These are phyloP conservation scores for Smithsoniella earleae DNA, from an alignment of 163 green algal species.

Conservation along the genomic window DNA sequence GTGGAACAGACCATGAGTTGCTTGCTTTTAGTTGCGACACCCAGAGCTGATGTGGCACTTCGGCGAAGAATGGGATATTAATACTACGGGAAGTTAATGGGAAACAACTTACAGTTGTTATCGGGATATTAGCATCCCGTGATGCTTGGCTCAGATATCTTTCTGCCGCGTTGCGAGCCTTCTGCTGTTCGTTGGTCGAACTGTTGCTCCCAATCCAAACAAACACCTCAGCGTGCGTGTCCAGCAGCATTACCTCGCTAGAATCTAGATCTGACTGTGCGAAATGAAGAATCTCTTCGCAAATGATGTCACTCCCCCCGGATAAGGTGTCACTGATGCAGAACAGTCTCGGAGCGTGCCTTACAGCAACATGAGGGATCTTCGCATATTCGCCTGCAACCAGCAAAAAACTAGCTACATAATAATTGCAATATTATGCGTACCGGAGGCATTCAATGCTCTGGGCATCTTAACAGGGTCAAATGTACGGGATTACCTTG, in stretches of 20 bases:
- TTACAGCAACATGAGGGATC: not conserved
- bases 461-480: no score
- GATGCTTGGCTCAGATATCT: not conserved
- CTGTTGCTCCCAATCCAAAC: slow-evolving; percentile 11
- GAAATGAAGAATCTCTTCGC: slow-evolving; percentile 16
- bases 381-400: slow-evolving; percentile 24
- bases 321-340: slow-evolving; percentile 12
- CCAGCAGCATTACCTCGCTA: slow-evolving; percentile 23
- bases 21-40: no score
- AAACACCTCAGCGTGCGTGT: slow-evolving; percentile 25
- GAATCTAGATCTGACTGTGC: slow-evolving; percentile 3
- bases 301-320: not conserved
- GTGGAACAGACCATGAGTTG: no score
- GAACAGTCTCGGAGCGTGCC: slow-evolving; percentile 16
- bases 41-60: not conserved
- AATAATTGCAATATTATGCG: no score
- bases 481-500: no score
- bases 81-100: not conserved
- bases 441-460: no score
- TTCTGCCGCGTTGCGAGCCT: not conserved
- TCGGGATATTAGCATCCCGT: not conserved
- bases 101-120: not conserved
- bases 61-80: not conserved
- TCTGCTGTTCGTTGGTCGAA: not conserved
- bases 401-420: no score